Base-by-base conservation (phyloP, 176 grass and related monocot genomes). In the Oryza glaberrima region DNA sequence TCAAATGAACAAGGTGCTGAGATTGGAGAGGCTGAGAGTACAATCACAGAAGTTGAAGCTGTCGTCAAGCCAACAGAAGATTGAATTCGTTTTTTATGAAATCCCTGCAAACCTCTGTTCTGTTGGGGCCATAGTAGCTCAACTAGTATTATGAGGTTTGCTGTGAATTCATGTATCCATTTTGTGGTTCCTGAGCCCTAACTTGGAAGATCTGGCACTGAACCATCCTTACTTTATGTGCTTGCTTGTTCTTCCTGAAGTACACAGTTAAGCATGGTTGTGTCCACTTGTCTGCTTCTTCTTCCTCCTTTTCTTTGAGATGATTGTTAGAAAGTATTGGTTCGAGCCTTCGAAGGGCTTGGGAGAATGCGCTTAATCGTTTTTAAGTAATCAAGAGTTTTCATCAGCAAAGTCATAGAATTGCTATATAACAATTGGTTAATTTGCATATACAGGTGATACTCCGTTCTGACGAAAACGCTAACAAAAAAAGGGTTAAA, bases 21-120 rank as follows among this genome's bases (percentile, higher is more conserved):
- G 80, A 90, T 95, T 47, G 91, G 76, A 71, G 93, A 98, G 80
- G 93, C 93, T 73, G 96, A 94, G 60, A 86, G 36, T 47, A 86
- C 85, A 26, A 92, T 92, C 35, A 36, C 83, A 19, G 91, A 94
- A 85, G 91, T 98, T 7, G 91, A 98, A 89, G 82, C 89, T 7
- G 84, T 91, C 15, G 77, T 91, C 84, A 83, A 85, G 76, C 84
- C 82, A 75, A 78, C 75, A 20, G 92, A 94, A 58, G 86, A 88
- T 17, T 88, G 20, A 20, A 88, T 19, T n/a, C 45, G 66, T 35
- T 7, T 30, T 30, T 70, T 38, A 11, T 56, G 78, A 38, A 81
- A 38, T 70, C 11, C 36, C 28, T 41, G 52, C 58, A 19, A 22
- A 11, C 28, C n/a, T 44, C 80, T 47, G 49, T 16, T 16, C 20